A percentile compares a stretch with the other conserved stretches of the same genome.
These are phyloP conservation scores for Sugiyamaella marilandica DNA, from an alignment of 805 yeast species.

Conservation along the genomic window DNA sequence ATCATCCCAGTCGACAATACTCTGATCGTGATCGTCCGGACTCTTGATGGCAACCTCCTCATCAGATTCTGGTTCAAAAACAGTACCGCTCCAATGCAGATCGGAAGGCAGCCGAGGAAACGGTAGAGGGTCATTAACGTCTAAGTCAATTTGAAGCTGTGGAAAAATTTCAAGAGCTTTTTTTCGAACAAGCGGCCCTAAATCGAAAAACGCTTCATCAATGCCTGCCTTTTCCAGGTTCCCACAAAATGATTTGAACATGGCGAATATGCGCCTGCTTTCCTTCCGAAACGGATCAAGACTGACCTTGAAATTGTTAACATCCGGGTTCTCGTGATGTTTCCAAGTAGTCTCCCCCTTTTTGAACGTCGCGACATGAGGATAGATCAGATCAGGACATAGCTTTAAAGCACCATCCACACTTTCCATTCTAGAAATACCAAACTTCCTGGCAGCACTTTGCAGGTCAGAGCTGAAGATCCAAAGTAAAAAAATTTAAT, in stretches of 20 bases:
- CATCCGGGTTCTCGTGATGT: conserved; percentile 51
- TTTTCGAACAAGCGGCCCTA: conserved; percentile 59
- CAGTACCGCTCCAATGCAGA: conserved; percentile 25
- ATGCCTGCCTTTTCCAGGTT: conserved; percentile 90
- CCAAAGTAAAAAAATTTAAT: background rate
- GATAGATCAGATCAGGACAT: conserved; percentile 71
- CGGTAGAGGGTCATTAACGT: conserved; percentile 10
- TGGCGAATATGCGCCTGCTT: conserved; percentile 67
- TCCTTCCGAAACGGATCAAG: conserved; percentile 89
- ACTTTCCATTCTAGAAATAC: conserved; percentile 73
- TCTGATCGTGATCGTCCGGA: background rate
- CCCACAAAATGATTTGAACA: conserved; percentile 59
- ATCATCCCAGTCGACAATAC: conserved; percentile 74
- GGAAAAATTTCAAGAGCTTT: conserved; percentile 47
- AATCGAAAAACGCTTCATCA: conserved; percentile 85
- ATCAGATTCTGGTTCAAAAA: conserved; percentile 12
- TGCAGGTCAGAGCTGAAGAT: conserved; percentile 30
- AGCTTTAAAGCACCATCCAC: conserved; percentile 62
- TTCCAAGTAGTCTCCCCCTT: conserved; percentile 84
- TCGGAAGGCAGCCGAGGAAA: conserved; percentile 14
- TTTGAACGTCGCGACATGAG: conserved; percentile 91
- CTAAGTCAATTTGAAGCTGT: conserved; percentile 26
- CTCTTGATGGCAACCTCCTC: background rate
- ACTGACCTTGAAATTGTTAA: conserved; percentile 71
- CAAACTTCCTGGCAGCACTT: conserved; percentile 82